Evolutionary conservation across 305 asterid species (phyloP), one percentile per base, ranked within the genome.

Genomic region (Fraxinus sp.): DNA sequence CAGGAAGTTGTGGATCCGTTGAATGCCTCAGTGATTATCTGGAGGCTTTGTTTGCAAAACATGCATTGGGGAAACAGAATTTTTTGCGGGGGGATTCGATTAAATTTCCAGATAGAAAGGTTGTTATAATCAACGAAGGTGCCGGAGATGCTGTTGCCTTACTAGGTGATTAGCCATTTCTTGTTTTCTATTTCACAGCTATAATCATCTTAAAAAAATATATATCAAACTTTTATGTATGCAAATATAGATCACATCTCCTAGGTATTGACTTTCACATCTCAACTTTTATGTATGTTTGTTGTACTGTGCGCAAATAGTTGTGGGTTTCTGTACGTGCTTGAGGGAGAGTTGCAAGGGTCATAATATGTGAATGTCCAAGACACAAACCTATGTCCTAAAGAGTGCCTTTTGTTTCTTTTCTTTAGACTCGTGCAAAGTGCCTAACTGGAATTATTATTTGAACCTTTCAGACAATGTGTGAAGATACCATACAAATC

Each of bases 111-210:
- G 81, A 78, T 44, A 83, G 87, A 89, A 93, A 90, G 85, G 91
- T 92, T 68, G 92, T 84, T 66, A 84, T 94, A 71, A 81, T 95
- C 74, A 93, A 91, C 78, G 98, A 93, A 89, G 99, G 99, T 22
- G 98, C 98, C 3, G 95, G 97, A 83, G 98, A 94, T 85, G 93
- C 89, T 71, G 85, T 90, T 24, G 97, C 94, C 75, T 87, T 95
- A 78, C 90, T 90, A 85, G 98, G 98, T 95, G 83, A 24, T 79
- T 71, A 4, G 5, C n/a, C 79, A 35, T 46, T 73, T 66, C 30
- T 37, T 64, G 26, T 59, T 35, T 3, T 18, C 11, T 14, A 10
- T 57, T 2, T 28, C 13, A 72, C 46, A n/a, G 75, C 46, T 62
- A 41, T 64, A 5, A 16, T 59, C 57, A 14, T 49, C 39, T 76